These are phyloP conservation scores for Russula vinacea DNA, from an alignment of 768 basidiomycete genomes.

Conservation along the genomic window DNA sequence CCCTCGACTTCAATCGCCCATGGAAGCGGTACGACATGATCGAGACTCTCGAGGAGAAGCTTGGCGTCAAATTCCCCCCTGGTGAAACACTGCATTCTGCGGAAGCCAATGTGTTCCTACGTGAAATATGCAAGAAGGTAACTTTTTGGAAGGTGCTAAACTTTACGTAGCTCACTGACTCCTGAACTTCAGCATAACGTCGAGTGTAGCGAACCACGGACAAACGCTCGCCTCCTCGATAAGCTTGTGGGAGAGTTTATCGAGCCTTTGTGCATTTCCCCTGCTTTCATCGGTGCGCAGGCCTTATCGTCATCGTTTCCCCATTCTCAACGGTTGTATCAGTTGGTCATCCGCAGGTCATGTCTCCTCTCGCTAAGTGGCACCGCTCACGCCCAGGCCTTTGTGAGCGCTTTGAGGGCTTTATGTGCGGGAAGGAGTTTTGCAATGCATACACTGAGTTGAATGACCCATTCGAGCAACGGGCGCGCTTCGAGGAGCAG, in stretches of 20 bases:
- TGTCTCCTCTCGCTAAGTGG: constrained; percentile 99
- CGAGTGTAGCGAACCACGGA: constrained; percentile 93
- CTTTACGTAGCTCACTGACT: not conserved
- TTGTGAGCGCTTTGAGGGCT: constrained; percentile 98
- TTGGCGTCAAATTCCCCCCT: constrained; percentile 87
- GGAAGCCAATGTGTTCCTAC: constrained; percentile 84
- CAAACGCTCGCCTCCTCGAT: constrained; percentile 91
- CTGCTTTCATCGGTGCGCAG: constrained; percentile 82
- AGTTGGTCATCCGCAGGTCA: constrained; percentile 99
- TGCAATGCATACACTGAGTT: constrained; percentile 99
- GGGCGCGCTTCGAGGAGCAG: constrained; percentile 94
- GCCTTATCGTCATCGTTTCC: not conserved
- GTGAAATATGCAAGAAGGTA: constrained; percentile 82
- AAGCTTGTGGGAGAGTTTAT: constrained; percentile 99
- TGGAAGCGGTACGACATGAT: constrained; percentile 99
- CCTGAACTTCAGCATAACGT: constrained; percentile 71
- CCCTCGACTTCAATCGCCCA: constrained; percentile 85
- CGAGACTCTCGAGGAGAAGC: constrained; percentile 89
- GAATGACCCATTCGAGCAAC: constrained; percentile 97
- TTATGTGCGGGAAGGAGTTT: constrained; percentile 97
- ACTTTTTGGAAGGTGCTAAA: constrained; percentile 10
- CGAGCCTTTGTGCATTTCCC: constrained; percentile 93
- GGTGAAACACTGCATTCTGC: constrained; percentile 85
- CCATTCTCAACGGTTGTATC: not conserved
- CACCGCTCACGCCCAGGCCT: constrained; percentile 95